Evolutionary conservation across 163 green algal genomes (phyloP), one percentile per base, ranked within the genome.

Genomic region (Scenedesmus sp.): DNA sequence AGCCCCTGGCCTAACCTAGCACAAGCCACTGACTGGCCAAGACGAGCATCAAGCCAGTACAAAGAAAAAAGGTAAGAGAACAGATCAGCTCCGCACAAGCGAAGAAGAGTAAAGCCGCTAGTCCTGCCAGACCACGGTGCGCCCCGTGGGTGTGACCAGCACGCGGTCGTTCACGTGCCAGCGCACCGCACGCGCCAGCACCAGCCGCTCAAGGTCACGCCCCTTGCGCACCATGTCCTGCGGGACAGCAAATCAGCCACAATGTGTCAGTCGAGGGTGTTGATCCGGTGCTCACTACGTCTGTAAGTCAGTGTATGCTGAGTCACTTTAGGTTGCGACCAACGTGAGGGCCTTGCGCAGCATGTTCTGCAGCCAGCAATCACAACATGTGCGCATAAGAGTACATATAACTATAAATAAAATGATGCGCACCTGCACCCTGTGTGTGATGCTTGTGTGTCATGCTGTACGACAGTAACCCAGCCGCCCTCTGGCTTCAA

Each of bases 91-190:
- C 34, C 34, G 34, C 34, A 46, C 34, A 46, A 46, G 34, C 34
- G 0, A 46, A 46, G 34, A 46, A 46, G 34, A 79, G 12, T 6
- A 18, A 23, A 34, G 52, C 86, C 7, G 6, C 93, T 67, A 97
- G 82, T 96, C 96, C 91, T 97, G 94, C 93, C 97, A 98, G n/a
- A 98, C 95, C 0, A 98, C 94, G 0, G 96, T 98, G 76, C 96
- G 97, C 93, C 92, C 91, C 86, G 81, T 97, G 70, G 87, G 87
- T 55, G 87, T 91, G 46, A 97, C 94, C 67, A 98, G 93, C 46
- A 98, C 94, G 0, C 97, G 91, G 93, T 98, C 95, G 56, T 97
- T 92, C 54, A 98, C 84, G 92, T 97, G 95, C 94, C 93, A 96
- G 3, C 96, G 91, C 91, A 98, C 92, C 26, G 97, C 97, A 20